These are phyloP conservation scores for Berberis vulgaris DNA, from an alignment of 164 flowering plant genomes.

Conservation along the genomic window DNA sequence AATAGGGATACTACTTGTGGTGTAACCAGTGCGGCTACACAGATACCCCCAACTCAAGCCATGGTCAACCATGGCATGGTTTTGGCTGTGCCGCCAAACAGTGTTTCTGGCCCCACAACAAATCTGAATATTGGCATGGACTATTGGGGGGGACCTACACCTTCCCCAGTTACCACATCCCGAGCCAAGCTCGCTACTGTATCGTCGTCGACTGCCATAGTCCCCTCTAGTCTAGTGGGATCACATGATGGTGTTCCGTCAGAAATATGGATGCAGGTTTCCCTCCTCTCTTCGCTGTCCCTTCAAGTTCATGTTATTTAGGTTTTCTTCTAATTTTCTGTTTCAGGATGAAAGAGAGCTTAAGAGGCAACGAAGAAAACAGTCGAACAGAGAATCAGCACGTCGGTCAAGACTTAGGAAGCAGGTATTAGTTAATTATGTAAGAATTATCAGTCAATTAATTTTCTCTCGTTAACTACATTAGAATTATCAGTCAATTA, in stretches of 20 bases:
- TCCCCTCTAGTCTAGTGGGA: slow-evolving; percentile 12
- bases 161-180: slow-evolving; percentile 13
- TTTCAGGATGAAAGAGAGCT: slow-evolving; percentile 30
- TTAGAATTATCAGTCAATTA: not conserved
- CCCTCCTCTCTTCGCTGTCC: slow-evolving; percentile 1
- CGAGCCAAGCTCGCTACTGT: slow-evolving; percentile 18
- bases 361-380: slow-evolving; percentile 28
- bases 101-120: slow-evolving; percentile 22
- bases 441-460: not conserved
- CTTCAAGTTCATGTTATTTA: slow-evolving; percentile 7
- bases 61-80: slow-evolving; percentile 12
- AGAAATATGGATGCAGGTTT: slow-evolving; percentile 25
- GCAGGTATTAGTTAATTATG: slow-evolving; percentile 14
- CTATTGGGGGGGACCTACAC: slow-evolving; percentile 24
- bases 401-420: slow-evolving; percentile 29
- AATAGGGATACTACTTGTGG: slow-evolving; percentile 15
- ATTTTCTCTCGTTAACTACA: not conserved
- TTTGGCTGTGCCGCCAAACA: slow-evolving; percentile 18
- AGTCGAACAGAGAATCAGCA: slow-evolving; percentile 32
- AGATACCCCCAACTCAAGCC: slow-evolving; percentile 14
- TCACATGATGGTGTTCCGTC: slow-evolving; percentile 16
- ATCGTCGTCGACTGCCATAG: slow-evolving; percentile 13
- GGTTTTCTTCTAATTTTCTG: not conserved
- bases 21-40: slow-evolving; percentile 15
- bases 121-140: slow-evolving; percentile 29